These are phyloP conservation scores for Rhodosporidiobolus sp. DNA, from an alignment of 768 basidiomycete species.

Conservation along the genomic window DNA sequence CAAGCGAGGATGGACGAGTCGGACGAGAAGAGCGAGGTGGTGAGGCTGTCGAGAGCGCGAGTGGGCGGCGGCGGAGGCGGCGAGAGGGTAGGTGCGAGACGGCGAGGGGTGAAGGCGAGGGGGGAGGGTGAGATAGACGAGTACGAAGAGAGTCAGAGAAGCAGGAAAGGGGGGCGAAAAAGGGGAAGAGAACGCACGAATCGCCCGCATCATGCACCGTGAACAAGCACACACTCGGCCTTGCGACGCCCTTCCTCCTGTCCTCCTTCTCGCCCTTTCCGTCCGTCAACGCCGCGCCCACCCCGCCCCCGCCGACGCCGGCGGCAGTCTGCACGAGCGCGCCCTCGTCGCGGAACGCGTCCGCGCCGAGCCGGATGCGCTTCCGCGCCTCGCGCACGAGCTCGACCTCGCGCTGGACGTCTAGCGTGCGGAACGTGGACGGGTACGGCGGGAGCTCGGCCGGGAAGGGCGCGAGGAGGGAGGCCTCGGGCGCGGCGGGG, in stretches of 20 bases:
- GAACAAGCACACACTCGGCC: slow-evolving; percentile 92
- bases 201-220: slow-evolving; percentile 93
- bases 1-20: slow-evolving; percentile 90
- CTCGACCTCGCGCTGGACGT: slow-evolving; percentile 87
- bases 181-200: slow-evolving; percentile 60
- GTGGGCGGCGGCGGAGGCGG: too few relatives aligned
- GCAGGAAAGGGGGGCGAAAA: not conserved
- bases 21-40: slow-evolving; percentile 80
- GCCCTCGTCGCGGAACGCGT: slow-evolving; percentile 34
- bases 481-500: slow-evolving; percentile 49
- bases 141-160: not conserved
- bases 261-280: slow-evolving; percentile 1
- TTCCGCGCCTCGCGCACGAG: slow-evolving; percentile 84
- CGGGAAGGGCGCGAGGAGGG: slow-evolving; percentile 59
- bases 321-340: slow-evolving; percentile 30
- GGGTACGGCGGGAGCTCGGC: slow-evolving; percentile 77
- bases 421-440: slow-evolving; percentile 73
- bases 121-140: not conserved
- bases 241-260: slow-evolving; percentile 51
- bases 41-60: slow-evolving; percentile 59
- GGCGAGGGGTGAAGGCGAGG: not conserved
- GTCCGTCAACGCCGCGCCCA: slow-evolving; percentile 54
- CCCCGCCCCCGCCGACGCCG: slow-evolving; percentile 54
- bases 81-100: not conserved
- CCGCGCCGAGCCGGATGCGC: slow-evolving; percentile 83